phyloP scores from a whole-genome alignment of 2,329 filamentous ascomycete genomes.

The Neospermospora avenae region DNA sequence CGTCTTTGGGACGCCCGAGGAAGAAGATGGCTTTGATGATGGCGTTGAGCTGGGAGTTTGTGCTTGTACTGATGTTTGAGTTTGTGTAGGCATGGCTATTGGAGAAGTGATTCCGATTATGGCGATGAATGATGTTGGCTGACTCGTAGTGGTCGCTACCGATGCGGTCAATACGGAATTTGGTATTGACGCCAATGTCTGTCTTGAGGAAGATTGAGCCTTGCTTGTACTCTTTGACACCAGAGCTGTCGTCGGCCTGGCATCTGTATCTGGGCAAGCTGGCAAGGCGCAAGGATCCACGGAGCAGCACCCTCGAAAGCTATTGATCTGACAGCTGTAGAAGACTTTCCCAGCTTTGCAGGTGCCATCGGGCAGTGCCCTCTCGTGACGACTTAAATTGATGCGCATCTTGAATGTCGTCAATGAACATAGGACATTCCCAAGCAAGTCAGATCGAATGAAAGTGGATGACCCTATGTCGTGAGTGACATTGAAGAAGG shows the following conservation, averaged over 20 bases:
- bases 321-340: constrained; percentile 39
- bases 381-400: background rate
- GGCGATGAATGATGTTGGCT: constrained; percentile 26
- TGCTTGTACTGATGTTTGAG: background rate
- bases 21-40: background rate
- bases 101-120: background rate
- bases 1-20: background rate
- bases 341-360: constrained; percentile 25
- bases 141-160: constrained; percentile 17
- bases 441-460: background rate
- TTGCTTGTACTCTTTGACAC: background rate
- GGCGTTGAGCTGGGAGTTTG: background rate
- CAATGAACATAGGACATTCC: background rate
- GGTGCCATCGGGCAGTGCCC: constrained; percentile 4
- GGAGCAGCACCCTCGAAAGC: constrained; percentile 46
- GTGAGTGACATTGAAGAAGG: no score
- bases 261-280: constrained; percentile 33
- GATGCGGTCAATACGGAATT: constrained; percentile 19
- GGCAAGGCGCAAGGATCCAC: constrained; percentile 41
- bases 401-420: constrained; percentile 10
- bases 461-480: background rate
- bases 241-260: constrained; percentile 5
- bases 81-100: background rate
- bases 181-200: background rate
- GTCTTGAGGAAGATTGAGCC: background rate